These are phyloP conservation scores for Lyophyllum shimeji DNA, from an alignment of 768 basidiomycete genomes.

Conservation along the genomic window DNA sequence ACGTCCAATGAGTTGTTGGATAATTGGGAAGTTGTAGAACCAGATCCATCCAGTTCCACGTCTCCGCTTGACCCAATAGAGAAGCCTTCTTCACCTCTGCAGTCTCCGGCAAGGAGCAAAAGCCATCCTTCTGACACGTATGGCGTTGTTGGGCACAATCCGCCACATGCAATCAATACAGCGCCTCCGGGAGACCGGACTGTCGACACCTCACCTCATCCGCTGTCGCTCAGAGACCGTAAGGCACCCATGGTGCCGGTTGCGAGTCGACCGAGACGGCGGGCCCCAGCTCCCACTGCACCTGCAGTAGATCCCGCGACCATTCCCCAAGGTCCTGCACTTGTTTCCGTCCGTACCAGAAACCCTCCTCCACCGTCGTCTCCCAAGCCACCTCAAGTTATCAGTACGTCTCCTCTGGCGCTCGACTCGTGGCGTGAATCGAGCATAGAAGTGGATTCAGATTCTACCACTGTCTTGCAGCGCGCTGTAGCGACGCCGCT, in stretches of 20 bases:
- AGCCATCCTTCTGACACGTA: conserved; percentile 26
- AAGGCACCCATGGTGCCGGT: conserved; percentile 26
- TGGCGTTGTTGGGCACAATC: conserved; percentile 1
- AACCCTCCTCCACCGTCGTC: conserved; percentile 23
- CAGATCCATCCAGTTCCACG: conserved; percentile 24
- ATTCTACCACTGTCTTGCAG: conserved; percentile 26
- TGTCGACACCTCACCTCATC: conserved; percentile 9
- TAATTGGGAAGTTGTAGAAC: conserved; percentile 46
- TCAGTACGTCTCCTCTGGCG: conserved; percentile 29
- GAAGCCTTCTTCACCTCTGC: conserved; percentile 12
- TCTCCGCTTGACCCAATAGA: conserved; percentile 24
- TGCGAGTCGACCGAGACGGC: conserved; percentile 24
- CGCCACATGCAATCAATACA: conserved; percentile 3
- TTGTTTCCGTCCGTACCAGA: conserved; percentile 32
- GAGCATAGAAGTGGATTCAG: conserved; percentile 8
- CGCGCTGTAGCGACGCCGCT: conserved; percentile 36
- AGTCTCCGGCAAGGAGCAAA: conserved; percentile 27
- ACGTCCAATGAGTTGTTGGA: conserved; percentile 32
- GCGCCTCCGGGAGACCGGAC: conserved; percentile 9
- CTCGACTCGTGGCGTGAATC: conserved; percentile 18
- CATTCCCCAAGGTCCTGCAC: conserved; percentile 23
- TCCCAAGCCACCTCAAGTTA: conserved; percentile 19
- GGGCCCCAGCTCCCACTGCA: conserved; percentile 17
- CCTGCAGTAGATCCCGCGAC: conserved; percentile 13
- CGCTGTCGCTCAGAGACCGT: conserved; percentile 24